A percentile compares a stretch with the other conserved stretches of the same genome.
These are phyloP conservation scores for Oryza punctata DNA, from an alignment of 176 grass and related monocot genomes.

Conservation along the genomic window DNA sequence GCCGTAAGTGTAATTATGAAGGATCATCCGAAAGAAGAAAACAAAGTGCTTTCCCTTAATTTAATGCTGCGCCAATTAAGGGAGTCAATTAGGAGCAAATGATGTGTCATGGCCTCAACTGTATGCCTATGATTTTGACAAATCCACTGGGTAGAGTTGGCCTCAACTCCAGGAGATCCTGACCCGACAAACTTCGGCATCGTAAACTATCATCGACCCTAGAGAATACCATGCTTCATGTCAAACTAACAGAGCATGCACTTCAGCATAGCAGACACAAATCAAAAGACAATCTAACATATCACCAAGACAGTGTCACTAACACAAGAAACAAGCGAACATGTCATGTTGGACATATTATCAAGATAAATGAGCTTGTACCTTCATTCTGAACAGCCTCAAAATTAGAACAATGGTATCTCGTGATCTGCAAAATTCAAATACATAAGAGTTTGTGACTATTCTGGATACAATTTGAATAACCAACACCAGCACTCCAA, in stretches of 20 bases:
- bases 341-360: not conserved
- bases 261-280: not conserved
- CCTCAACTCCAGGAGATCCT: too few species aligned
- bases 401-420: constrained; percentile 86
- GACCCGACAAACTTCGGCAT: not conserved
- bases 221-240: not conserved
- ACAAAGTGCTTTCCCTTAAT: too few species aligned
- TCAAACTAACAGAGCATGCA: not conserved
- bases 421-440: constrained; percentile 55
- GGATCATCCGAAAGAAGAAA: too few species aligned
- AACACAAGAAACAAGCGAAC: not conserved
- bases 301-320: not conserved
- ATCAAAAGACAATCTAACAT: not conserved
- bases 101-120: too few species aligned
- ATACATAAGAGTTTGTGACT: constrained; percentile 4
- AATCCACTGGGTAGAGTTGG: too few species aligned
- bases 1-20: too few species aligned
- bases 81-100: too few species aligned
- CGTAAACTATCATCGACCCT: not conserved
- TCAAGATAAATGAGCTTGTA: constrained; percentile 17
- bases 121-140: too few species aligned
- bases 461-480: too few species aligned
- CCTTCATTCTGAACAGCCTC: constrained; percentile 82
- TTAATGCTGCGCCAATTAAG: too few species aligned
- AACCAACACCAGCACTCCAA: too few species aligned